Evolutionary conservation across 2,329 filamentous ascomycete species (phyloP), one percentile per base, ranked within the genome.

Genomic region (Hypoxylon sp.): DNA sequence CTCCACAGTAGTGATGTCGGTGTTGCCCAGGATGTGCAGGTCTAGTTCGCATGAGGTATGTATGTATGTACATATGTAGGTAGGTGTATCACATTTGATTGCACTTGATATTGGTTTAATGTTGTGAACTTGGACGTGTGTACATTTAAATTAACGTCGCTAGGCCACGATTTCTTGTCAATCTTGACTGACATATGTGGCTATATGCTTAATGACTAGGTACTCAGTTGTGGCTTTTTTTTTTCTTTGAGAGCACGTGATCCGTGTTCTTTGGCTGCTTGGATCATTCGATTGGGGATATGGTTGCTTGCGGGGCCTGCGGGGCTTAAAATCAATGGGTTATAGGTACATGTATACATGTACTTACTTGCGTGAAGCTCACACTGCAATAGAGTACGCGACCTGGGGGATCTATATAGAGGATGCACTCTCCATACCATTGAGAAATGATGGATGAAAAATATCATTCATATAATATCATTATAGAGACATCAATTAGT

Each of bases 1-100:
- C 65, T 68, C 68, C 68, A 62, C 64, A 66, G 27, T 53, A 61
- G 14, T 49, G 55, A 64, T 40, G 42, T 59, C 51, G 49, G 40
- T 17, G 57, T 61, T 61, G 25, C 25, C 25, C 25, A 20, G 64
- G 44, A 51, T 25, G 60, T 70, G 68, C 68, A 70, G 61, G 65
- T 61, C 31, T 60, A 31, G 50, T 40, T 17, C 54, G 25, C 27
- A 42, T 20, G 20, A 20, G 20, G 20, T 20, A 20, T 55, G 3
- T 40, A 10, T 55, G 4, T 42, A 17, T n/a, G 17, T 6, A n/a
- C n/a, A 42, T n/a, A 42, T 42, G n/a, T 17, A 42, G 6, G n/a
- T 17, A 42, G 6, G 37, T 42, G 37, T 17, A 42, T 42, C 8
- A 11, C 31, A 33, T 33, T 33, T 33, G 10, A 55, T 44, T 30